Evolutionary conservation across 176 grass and related monocot genomes (phyloP).

Genomic region (Saccharum officinarum): DNA sequence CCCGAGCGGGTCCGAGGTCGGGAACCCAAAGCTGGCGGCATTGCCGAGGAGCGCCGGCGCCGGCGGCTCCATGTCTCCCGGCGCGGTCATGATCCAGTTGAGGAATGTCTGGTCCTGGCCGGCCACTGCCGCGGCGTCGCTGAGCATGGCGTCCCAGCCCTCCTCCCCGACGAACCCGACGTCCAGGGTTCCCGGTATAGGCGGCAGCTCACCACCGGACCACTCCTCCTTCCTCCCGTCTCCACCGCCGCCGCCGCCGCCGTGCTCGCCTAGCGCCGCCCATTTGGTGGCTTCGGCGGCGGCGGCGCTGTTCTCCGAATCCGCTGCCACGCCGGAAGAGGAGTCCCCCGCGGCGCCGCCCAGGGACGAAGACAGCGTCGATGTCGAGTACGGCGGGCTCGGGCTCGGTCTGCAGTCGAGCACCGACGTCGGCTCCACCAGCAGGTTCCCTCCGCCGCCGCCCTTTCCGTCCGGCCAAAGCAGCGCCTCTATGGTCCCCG

Average conservation of each 20-base stretch:
- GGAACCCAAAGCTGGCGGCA: conserved; percentile 47
- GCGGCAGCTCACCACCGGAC: conserved; percentile 49
- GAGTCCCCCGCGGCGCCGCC: conserved; percentile 44
- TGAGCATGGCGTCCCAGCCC: conserved; percentile 68
- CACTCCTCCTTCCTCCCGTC: conserved; percentile 48
- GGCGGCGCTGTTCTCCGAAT: conserved; percentile 46
- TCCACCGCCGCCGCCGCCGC: conserved; percentile 12
- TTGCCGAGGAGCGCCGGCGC: conserved; percentile 26
- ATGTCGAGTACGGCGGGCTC: conserved; percentile 59
- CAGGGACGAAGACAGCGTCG: conserved; percentile 58
- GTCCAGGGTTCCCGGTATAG: conserved; percentile 44
- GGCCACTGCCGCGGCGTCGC: conserved; percentile 28
- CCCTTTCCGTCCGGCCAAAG: conserved; percentile 13
- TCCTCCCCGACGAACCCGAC: conserved; percentile 36
- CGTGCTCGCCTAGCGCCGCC: conserved; percentile 25
- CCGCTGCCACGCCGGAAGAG: conserved; percentile 56
- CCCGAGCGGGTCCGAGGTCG: conserved; percentile 36
- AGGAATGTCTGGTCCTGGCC: conserved; percentile 70
- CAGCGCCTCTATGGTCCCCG: conserved; percentile 17
- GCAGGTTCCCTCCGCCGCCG: background rate
- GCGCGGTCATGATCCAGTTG: conserved; percentile 67
- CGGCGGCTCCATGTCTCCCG: conserved; percentile 25
- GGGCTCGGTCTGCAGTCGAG: conserved; percentile 65
- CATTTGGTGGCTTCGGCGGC: conserved; percentile 44
- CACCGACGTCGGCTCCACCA: conserved; percentile 57